phyloP scores from a whole-genome alignment of 2,329 filamentous ascomycete genomes.

The Exophiala sideris region DNA sequence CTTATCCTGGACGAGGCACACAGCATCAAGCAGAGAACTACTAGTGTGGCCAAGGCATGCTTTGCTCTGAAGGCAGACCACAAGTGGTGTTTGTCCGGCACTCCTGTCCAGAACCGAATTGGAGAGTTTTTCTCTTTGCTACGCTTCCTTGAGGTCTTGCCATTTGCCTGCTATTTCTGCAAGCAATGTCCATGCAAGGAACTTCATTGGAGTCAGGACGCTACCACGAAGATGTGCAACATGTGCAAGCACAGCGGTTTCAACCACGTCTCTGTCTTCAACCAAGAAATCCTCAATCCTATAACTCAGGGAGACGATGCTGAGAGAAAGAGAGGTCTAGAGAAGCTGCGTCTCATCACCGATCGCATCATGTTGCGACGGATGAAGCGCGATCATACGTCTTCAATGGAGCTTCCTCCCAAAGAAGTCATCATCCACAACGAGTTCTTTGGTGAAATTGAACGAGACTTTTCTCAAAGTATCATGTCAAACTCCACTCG shows the following conservation, averaged over 20 bases:
- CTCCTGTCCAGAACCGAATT: slow-evolving; percentile 93
- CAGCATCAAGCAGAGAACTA: slow-evolving; percentile 79
- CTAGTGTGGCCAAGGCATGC: slow-evolving; percentile 90
- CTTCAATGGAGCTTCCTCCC: slow-evolving; percentile 92
- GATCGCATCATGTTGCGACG: slow-evolving; percentile 94
- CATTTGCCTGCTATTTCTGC: slow-evolving; percentile 93
- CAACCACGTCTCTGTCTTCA: slow-evolving; percentile 78
- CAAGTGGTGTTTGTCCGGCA: slow-evolving; percentile 94
- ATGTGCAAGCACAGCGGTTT: slow-evolving; percentile 65
- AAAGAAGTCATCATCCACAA: slow-evolving; percentile 91
- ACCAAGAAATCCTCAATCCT: slow-evolving; percentile 90
- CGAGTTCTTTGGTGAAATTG: slow-evolving; percentile 94
- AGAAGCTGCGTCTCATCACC: slow-evolving; percentile 82
- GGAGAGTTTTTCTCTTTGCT: slow-evolving; percentile 95
- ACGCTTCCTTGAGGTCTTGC: slow-evolving; percentile 81
- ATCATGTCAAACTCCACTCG: slow-evolving; percentile 91
- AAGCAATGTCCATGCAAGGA: slow-evolving; percentile 77
- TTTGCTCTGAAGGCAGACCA: slow-evolving; percentile 84
- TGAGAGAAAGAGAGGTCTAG: slow-evolving; percentile 65
- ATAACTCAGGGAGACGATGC: slow-evolving; percentile 55
- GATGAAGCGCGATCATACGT: slow-evolving; percentile 87
- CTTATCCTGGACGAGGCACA: slow-evolving; percentile 94
- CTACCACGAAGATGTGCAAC: slow-evolving; percentile 64
- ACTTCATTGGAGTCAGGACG: slow-evolving; percentile 76
- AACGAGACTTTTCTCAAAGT: slow-evolving; percentile 90